Evolutionary conservation across 164 flowering plant species (phyloP).

Genomic region (Annona cherimola): DNA sequence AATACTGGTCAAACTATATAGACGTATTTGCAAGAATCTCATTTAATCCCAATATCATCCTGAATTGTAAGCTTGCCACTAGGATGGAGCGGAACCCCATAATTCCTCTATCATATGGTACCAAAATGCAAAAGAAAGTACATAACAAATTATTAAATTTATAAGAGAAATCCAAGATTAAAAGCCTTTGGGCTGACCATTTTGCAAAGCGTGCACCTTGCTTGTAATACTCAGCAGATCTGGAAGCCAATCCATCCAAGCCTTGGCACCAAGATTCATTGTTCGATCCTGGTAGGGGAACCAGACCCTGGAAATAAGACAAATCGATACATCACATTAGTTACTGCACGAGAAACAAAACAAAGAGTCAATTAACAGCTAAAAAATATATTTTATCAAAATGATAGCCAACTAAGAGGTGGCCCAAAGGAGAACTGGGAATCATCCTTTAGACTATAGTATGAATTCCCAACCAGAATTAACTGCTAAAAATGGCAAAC

Average conservation of each 20-base stretch:
- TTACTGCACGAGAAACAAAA: not conserved
- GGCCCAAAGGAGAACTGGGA: too few relatives aligned
- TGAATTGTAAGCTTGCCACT: too few relatives aligned
- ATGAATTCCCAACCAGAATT: too few relatives aligned
- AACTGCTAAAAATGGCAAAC: too few relatives aligned
- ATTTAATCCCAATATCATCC: too few relatives aligned
- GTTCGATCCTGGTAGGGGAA: conserved; percentile 83
- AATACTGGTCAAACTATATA: too few relatives aligned
- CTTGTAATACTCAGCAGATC: conserved; percentile 83
- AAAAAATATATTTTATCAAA: not conserved
- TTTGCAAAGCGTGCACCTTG: conserved; percentile 96
- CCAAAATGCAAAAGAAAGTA: not conserved
- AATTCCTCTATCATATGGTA: not conserved
- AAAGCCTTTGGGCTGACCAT: conserved; percentile 37
- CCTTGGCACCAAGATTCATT: conserved; percentile 96
- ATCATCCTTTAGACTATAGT: too few relatives aligned
- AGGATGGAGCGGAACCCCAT: too few relatives aligned
- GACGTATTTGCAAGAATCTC: too few relatives aligned
- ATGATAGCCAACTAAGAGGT: too few relatives aligned
- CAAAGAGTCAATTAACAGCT: not conserved
- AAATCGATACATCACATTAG: conserved; percentile 3
- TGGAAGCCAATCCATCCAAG: conserved; percentile 82
- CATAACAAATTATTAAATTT: not conserved
- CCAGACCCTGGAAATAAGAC: conserved; percentile 55
- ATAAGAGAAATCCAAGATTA: not conserved